Conservation (phyloP, 2,329 filamentous ascomycete genomes). For the Madurella mycetomatis region DNA sequence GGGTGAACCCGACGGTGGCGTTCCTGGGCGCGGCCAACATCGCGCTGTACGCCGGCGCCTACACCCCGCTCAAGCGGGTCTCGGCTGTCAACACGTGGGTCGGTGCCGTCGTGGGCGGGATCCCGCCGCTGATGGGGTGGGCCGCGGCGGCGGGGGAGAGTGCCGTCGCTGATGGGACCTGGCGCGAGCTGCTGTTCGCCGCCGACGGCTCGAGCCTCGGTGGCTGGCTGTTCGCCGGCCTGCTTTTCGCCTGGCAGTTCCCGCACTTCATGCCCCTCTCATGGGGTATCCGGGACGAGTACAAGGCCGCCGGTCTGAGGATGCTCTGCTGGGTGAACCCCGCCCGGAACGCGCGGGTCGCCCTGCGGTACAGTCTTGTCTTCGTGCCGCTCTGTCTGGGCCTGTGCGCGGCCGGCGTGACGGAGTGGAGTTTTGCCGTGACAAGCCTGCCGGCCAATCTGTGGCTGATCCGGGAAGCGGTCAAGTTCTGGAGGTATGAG, state of each 20-base stretch:
- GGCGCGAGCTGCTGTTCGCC: slow-evolving; percentile 71
- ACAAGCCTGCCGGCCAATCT: slow-evolving; percentile 78
- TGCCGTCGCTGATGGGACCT: slow-evolving; percentile 69
- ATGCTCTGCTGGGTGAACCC: slow-evolving; percentile 88
- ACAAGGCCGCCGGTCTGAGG: slow-evolving; percentile 63
- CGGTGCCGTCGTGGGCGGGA: slow-evolving; percentile 85
- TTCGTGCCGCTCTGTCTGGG: slow-evolving; percentile 84
- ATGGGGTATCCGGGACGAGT: slow-evolving; percentile 85
- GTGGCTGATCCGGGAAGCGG: slow-evolving; percentile 79
- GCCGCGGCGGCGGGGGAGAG: slow-evolving; percentile 87
- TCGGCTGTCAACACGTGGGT: slow-evolving; percentile 91
- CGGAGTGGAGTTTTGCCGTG: slow-evolving; percentile 77
- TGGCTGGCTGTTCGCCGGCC: slow-evolving; percentile 80
- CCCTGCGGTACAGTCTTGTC: slow-evolving; percentile 75
- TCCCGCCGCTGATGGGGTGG: slow-evolving; percentile 98
- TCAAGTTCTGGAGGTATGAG: slow-evolving; percentile 73
- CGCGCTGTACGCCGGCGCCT: slow-evolving; percentile 80
- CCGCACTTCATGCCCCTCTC: slow-evolving; percentile 96
- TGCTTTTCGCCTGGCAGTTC: slow-evolving; percentile 96
- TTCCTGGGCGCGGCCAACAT: slow-evolving; percentile 83
- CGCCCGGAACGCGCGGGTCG: slow-evolving; percentile 77
- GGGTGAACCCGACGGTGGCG: slow-evolving; percentile 90
- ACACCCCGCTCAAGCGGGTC: slow-evolving; percentile 87
- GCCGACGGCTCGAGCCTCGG: slow-evolving; percentile 60
- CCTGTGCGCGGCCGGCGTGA: slow-evolving; percentile 74